Conservation (phyloP, 116 monocot species). For the Zostera marina region DNA sequence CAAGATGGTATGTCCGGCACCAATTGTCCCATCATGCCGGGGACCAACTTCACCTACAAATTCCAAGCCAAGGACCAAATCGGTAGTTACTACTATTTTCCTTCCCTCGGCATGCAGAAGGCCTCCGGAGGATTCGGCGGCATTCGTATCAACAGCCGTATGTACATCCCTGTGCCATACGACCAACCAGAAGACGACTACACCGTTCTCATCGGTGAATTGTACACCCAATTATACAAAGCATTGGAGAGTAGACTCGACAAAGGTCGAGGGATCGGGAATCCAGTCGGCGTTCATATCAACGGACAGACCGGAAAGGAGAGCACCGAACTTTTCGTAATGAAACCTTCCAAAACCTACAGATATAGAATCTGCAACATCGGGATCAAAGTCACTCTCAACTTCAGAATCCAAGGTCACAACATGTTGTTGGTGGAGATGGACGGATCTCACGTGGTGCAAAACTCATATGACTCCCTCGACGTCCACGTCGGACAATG, state of each 20-base stretch:
- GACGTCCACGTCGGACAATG: conserved; percentile 69
- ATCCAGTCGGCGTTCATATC: conserved; percentile 24
- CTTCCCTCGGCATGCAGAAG: conserved; percentile 47
- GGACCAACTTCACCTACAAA: conserved; percentile 45
- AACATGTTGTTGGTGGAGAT: conserved; percentile 55
- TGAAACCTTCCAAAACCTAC: conserved; percentile 53
- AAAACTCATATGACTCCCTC: conserved; percentile 40
- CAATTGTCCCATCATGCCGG: conserved; percentile 50
- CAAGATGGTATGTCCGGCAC: conserved; percentile 58
- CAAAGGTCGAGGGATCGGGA: conserved; percentile 22
- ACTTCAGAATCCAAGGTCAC: conserved; percentile 65
- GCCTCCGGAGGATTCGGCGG: conserved; percentile 55
- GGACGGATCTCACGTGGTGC: conserved; percentile 57
- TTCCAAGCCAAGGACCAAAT: conserved; percentile 80
- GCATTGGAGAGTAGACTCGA: conserved; percentile 22
- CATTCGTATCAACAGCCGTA: conserved; percentile 50
- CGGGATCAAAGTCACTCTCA: conserved; percentile 47
- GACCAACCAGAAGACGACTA: conserved; percentile 42
- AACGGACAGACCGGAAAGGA: conserved; percentile 24
- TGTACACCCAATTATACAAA: conserved; percentile 39
- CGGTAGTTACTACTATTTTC: conserved; percentile 72
- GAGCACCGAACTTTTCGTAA: conserved; percentile 36
- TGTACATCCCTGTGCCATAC: conserved; percentile 70
- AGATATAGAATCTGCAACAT: conserved; percentile 65
- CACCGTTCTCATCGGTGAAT: conserved; percentile 62